These are phyloP conservation scores for Aspergillus puulaauensis DNA, from an alignment of 2,329 filamentous ascomycete genomes.

Conservation along the genomic window DNA sequence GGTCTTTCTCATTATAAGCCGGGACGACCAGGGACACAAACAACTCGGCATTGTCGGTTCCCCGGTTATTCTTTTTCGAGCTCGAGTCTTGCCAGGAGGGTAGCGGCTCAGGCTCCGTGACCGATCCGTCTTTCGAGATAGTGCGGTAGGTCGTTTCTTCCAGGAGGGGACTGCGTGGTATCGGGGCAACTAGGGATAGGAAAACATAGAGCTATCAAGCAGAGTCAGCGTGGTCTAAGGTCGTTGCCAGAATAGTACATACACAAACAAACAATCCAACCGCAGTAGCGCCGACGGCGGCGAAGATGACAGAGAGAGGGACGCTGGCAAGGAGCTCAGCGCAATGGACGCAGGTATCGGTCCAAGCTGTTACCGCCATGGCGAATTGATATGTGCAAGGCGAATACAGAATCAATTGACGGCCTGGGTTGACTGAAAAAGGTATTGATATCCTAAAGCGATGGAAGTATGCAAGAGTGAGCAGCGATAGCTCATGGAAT, in stretches of 20 bases:
- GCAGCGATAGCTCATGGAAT: slow-evolving; percentile 18
- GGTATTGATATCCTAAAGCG: neutral
- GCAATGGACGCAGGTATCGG: slow-evolving; percentile 33
- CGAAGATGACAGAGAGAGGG: slow-evolving; percentile 30
- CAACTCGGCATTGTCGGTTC: slow-evolving; percentile 73
- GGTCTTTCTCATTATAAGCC: slow-evolving; percentile 89
- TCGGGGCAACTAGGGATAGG: slow-evolving; percentile 74
- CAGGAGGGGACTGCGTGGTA: slow-evolving; percentile 68
- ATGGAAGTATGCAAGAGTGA: neutral
- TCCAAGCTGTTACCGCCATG: slow-evolving; percentile 31
- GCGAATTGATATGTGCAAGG: neutral
- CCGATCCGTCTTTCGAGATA: slow-evolving; percentile 63
- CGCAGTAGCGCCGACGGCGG: slow-evolving; percentile 27
- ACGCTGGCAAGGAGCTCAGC: slow-evolving; percentile 27
- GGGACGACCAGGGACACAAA: slow-evolving; percentile 90
- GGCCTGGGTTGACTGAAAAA: neutral
- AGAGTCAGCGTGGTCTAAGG: neutral
- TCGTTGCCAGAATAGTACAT: slow-evolving; percentile 16
- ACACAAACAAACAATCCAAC: slow-evolving; percentile 36
- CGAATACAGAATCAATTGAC: neutral
- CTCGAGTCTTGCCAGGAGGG: slow-evolving; percentile 89
- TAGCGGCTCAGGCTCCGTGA: slow-evolving; percentile 56
- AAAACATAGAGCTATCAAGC: slow-evolving; percentile 60
- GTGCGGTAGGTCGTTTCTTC: slow-evolving; percentile 87
- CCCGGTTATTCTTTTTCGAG: slow-evolving; percentile 56